These are phyloP conservation scores for Spergularia marina DNA, from an alignment of 148 eudicot genomes.

Conservation along the genomic window DNA sequence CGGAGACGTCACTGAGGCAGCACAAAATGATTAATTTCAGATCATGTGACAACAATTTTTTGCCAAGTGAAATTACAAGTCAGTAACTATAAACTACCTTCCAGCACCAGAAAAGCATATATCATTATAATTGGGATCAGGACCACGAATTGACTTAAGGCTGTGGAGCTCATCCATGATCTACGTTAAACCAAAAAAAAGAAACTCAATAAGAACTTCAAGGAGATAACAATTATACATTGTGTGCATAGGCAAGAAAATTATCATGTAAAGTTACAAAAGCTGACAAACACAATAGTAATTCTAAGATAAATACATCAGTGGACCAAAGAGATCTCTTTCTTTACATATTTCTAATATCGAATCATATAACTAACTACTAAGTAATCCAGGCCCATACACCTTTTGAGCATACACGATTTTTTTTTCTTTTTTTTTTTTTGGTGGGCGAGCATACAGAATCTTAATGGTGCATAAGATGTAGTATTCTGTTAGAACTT, in stretches of 20 bases:
- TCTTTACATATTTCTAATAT: too few species aligned
- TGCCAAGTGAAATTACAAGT: background rate
- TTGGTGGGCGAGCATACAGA: too few species aligned
- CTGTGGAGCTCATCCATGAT: conserved; percentile 58
- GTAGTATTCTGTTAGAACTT: too few species aligned
- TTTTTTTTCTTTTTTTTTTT: background rate
- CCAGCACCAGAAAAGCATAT: conserved; percentile 93
- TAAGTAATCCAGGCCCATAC: background rate
- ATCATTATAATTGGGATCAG: conserved; percentile 86
- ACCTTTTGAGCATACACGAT: background rate
- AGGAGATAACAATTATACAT: background rate
- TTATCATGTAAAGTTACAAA: background rate
- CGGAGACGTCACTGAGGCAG: conserved; percentile 55
- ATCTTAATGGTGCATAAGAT: too few species aligned
- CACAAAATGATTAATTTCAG: conserved; percentile 20
- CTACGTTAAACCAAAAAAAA: conserved; percentile 36
- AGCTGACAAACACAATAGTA: background rate
- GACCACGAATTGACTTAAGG: conserved; percentile 69
- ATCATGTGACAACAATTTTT: background rate
- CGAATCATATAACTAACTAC: background rate
- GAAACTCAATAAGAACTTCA: background rate
- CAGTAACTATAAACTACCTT: conserved; percentile 48
- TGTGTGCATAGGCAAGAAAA: background rate
- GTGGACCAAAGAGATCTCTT: background rate
- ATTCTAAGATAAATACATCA: background rate